Base-by-base conservation (phyloP, 1,139 yeast species). In the Wickerhamiella pararugosa region DNA sequence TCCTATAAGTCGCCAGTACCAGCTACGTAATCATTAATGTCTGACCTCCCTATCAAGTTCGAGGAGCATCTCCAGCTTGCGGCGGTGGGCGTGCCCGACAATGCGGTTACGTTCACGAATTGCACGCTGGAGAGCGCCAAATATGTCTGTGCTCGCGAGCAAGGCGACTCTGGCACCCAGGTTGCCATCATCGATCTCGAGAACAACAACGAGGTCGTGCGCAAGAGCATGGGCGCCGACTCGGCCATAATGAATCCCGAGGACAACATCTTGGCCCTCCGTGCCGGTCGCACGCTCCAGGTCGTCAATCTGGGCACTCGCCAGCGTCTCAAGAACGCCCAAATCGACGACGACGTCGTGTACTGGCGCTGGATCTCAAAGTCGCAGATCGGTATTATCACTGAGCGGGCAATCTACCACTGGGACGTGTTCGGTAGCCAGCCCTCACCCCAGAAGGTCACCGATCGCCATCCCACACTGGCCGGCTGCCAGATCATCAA, bases 161-260 rank as follows among this genome's bases (percentile, higher is more conserved):
- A 75, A 32, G 69, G 76, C 41, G 76, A 78, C 46, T 69, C 70
- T 42, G 86, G 92, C 49, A 86, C 84, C 63, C 65, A 61, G 57
- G 98, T 92, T 44, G 95, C 95, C 41, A 90, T 92, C 54, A 75
- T 92, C 51, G 90, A 90, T 60, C 71, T 90, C 58, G 70, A 75
- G 51, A 77, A 83, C 58, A 77, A 76, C 65, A 75, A 76, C 58
- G 73, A 76, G 53, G 78, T 83, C 52, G 70, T 75, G 37, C 76
- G 94, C 57, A 87, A 92, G 65, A 81, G 82, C 61, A 92, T 92
- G 95, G 75, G 84, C 44, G 99, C 98, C 40, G 99, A 92, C 64
- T 82, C 87, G 51, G 97, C 96, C 41, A 90, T 92, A 58, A 79
- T 92, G 93, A 94, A 87, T 62, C 97, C 98, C 11, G 60, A 67